Base-by-base conservation (phyloP, 352 stramenopile species). In the Albugo candida region DNA sequence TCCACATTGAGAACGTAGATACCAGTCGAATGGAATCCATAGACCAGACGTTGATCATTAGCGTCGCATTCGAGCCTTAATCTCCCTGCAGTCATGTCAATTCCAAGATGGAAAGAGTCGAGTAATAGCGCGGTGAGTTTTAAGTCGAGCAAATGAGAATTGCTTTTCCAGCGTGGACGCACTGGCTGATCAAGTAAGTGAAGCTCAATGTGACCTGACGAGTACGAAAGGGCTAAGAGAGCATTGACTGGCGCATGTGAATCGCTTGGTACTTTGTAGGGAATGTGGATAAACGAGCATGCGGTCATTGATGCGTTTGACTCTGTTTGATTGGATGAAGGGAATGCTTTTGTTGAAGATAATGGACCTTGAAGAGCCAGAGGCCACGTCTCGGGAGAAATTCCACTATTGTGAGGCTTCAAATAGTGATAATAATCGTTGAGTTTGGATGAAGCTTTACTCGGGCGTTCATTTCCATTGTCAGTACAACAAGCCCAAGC, bases 1-100 rank as follows among this genome's bases (percentile, higher is more conserved):
- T 59, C 64, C 39, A 85, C 54, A 48, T 89, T 83, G 41, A 86
- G 58, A 31, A 84, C 67, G 54, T 86, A 70, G 11, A 84, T 68
- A 16, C 76, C 73, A 0, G 76, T 84, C 2, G 76, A 81, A 53
- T 89, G 73, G 36, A 82, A 52, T 43, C 63, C 81, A 54, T 86
- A 86, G 2, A 86, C 56, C 8, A 89, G 52, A 5, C 67, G 64
- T 2, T 71, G 60, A 40, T 84, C 67, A 37, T 56, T 54, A 13
- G 53, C 35, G 43, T 89, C 70, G 0, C 65, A 54, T 14, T 66
- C 61, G 16, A 89, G 51, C 36, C 70, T 59, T 17, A 65, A 58
- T 38, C 70, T 79, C 24, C 73, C 71, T n/a, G 65, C 71, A 21
- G 67, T 80, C 56, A 81, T 71, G 39, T 84, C 65, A 17, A 82